Evolutionary conservation across 768 basidiomycete species (phyloP).

Genomic region (Suillus luteus): DNA sequence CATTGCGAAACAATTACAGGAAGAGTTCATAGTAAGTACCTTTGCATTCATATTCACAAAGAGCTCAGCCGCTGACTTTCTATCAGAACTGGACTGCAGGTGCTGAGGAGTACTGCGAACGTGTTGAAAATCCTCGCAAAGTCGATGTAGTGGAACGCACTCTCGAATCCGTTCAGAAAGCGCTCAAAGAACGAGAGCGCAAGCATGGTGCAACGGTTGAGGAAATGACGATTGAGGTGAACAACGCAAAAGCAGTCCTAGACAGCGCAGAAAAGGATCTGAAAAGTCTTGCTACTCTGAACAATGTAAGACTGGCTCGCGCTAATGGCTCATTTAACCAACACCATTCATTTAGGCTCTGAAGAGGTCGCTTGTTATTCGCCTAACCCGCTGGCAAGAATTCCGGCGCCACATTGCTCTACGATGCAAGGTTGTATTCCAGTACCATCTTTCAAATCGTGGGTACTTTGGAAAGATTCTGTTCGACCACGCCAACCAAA

Average conservation of each 20-base stretch:
- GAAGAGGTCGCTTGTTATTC: slow-evolving; percentile 60
- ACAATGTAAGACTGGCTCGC: slow-evolving; percentile 49
- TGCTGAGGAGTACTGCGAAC: slow-evolving; percentile 63
- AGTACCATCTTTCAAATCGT: slow-evolving; percentile 78
- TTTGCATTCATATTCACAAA: background rate
- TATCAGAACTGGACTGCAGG: slow-evolving; percentile 64
- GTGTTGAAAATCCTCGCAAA: slow-evolving; percentile 58
- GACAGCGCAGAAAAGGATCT: slow-evolving; percentile 64
- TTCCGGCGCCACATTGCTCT: slow-evolving; percentile 90
- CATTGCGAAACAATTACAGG: slow-evolving; percentile 50
- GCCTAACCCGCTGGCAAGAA: slow-evolving; percentile 78
- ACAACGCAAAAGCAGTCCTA: slow-evolving; percentile 58
- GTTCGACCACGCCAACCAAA: slow-evolving; percentile 75
- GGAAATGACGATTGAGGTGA: slow-evolving; percentile 72
- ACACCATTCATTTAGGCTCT: slow-evolving; percentile 52
- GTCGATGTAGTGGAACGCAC: slow-evolving; percentile 57
- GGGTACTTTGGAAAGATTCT: slow-evolving; percentile 88
- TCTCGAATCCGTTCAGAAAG: slow-evolving; percentile 62
- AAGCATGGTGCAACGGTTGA: slow-evolving; percentile 81
- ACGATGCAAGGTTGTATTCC: slow-evolving; percentile 82
- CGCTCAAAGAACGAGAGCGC: slow-evolving; percentile 67
- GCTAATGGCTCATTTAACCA: background rate
- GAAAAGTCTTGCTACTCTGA: slow-evolving; percentile 61
- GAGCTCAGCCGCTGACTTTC: background rate
- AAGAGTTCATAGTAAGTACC: slow-evolving; percentile 60